Evolutionary conservation across 345 rosid genomes (phyloP).

Genomic region (Brassica juncea): DNA sequence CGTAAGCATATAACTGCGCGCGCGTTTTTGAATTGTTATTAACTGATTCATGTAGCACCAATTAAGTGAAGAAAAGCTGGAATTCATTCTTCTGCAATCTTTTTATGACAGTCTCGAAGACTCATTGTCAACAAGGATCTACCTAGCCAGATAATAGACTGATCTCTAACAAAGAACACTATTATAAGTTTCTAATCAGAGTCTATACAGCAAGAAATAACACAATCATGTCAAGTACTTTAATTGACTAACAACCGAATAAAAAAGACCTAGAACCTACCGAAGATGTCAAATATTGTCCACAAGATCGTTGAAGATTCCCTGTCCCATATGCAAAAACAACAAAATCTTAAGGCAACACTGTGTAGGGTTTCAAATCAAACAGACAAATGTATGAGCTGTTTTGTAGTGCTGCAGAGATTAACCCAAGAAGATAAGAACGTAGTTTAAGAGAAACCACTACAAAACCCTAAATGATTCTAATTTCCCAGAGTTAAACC

Average conservation of each 20-base stretch:
- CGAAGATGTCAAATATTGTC: constrained; percentile 42
- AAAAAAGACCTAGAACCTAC: constrained; percentile 42
- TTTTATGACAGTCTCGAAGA: neutral
- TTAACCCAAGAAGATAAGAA: neutral
- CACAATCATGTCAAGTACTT: neutral
- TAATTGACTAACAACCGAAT: neutral
- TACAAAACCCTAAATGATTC: too few relatives aligned
- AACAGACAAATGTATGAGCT: neutral
- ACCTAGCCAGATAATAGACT: neutral
- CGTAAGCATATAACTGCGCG: too few relatives aligned
- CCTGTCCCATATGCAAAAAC: constrained; percentile 40
- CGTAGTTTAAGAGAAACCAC: too few relatives aligned
- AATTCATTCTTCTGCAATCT: neutral
- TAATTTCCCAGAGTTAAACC: too few relatives aligned
- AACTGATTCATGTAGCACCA: neutral
- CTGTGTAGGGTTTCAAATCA: neutral
- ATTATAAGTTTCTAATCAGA: neutral
- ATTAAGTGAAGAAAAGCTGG: neutral
- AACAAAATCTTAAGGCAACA: constrained; percentile 10
- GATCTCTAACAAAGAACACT: constrained; percentile 15
- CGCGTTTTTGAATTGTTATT: too few relatives aligned
- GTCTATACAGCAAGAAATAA: neutral
- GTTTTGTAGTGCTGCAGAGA: too few relatives aligned
- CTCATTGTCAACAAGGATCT: neutral
- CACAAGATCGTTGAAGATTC: neutral